These are phyloP conservation scores for Powellomyces hirtus DNA, from an alignment of 192 early-diverging fungal genomes.

Conservation along the genomic window DNA sequence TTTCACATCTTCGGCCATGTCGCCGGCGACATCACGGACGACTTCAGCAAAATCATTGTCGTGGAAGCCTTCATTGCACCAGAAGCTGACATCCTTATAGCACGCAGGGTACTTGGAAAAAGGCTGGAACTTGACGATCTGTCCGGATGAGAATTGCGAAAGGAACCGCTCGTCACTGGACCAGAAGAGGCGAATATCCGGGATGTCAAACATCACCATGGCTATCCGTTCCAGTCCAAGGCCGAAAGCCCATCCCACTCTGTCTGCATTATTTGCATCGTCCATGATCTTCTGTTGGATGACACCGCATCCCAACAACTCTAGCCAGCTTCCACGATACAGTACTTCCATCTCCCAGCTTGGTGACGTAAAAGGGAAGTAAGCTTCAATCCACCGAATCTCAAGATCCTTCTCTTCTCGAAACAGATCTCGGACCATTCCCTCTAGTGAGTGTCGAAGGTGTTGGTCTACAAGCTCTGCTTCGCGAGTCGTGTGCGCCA, in stretches of 20 bases:
- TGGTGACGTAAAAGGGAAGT: constrained; percentile 94
- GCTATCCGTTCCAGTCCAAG: constrained; percentile 93
- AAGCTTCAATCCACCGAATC: constrained; percentile 92
- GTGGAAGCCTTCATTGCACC: constrained; percentile 73
- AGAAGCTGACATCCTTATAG: constrained; percentile 95
- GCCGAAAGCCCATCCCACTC: constrained; percentile 98
- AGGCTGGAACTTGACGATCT: constrained; percentile 74
- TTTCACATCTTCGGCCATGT: constrained; percentile 85
- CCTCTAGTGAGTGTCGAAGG: constrained; percentile 80
- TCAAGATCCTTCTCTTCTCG: constrained; percentile 59
- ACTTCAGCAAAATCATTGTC: constrained; percentile 94
- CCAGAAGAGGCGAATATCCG: constrained; percentile 98
- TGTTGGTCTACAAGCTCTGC: constrained; percentile 60
- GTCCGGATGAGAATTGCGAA: constrained; percentile 79
- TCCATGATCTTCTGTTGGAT: constrained; percentile 82
- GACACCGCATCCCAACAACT: constrained; percentile 91
- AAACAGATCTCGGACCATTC: constrained; percentile 75
- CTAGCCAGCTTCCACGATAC: constrained; percentile 92
- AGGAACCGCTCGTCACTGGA: constrained; percentile 82
- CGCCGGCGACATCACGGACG: constrained; percentile 88
- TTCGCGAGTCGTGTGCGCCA: constrained; percentile 60
- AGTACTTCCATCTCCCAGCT: constrained; percentile 96
- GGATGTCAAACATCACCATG: constrained; percentile 92
- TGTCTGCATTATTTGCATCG: constrained; percentile 61
- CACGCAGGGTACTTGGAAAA: constrained; percentile 91